These are phyloP conservation scores for Musa schizocarpa DNA, from an alignment of 176 grass and related monocot genomes.

Conservation along the genomic window DNA sequence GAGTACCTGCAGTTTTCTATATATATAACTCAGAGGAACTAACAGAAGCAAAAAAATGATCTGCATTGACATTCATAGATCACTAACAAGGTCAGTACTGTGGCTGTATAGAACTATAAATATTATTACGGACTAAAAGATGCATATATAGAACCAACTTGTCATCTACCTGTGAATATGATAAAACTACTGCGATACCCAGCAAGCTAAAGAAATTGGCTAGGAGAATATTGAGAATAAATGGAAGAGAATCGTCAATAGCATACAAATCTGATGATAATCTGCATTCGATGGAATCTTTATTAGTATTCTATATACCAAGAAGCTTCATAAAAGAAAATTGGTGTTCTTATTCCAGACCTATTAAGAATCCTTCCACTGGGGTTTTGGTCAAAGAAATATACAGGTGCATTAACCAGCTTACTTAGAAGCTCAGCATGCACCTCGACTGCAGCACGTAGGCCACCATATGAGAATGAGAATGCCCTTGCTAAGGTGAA, in stretches of 20 bases:
- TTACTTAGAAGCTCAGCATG: constrained; percentile 72
- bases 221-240: constrained; percentile 90
- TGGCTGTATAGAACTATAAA: neutral
- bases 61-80: constrained; percentile 36
- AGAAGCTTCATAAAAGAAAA: neutral
- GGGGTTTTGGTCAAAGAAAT: constrained; percentile 86
- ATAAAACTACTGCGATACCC: constrained; percentile 66
- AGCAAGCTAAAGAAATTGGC: constrained; percentile 87
- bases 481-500: constrained; percentile 86
- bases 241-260: constrained; percentile 97
- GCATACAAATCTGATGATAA: constrained; percentile 88
- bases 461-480: constrained; percentile 83
- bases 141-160: constrained; percentile 6
- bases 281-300: constrained; percentile 33
- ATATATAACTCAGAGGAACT: constrained; percentile 75
- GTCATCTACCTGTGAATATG: constrained; percentile 76
- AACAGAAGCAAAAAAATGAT: constrained; percentile 64
- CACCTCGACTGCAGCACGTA: constrained; percentile 66
- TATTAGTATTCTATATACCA: constrained; percentile 8
- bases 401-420: constrained; percentile 57
- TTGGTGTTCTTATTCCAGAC: constrained; percentile 20
- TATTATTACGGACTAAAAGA: neutral
- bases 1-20: constrained; percentile 76
- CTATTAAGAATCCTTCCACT: constrained; percentile 84
- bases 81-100: constrained; percentile 19